Conservation (phyloP, 768 basidiomycete species). For the Cystobasidium ongulense region DNA sequence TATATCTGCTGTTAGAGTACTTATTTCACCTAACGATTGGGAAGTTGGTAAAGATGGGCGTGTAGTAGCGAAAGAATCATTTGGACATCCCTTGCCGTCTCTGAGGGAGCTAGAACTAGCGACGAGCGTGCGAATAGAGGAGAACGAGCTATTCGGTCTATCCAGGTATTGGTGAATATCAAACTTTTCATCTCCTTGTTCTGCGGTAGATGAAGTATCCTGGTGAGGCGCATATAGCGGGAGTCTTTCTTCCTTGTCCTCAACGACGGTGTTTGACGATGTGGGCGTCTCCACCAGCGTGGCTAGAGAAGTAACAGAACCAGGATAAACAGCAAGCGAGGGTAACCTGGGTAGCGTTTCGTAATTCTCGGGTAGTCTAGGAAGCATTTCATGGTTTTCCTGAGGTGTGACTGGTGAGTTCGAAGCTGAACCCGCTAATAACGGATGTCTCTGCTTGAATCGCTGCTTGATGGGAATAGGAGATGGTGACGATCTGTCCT, state of each 20-base stretch:
- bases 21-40: neutral
- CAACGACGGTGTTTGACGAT: neutral
- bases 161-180: neutral
- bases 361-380: neutral
- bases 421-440: neutral
- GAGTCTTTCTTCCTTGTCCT: neutral
- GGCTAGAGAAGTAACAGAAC: neutral
- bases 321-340: neutral
- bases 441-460: neutral
- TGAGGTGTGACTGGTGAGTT: no score
- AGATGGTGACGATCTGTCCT: neutral
- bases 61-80: neutral
- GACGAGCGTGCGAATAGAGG: neutral
- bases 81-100: neutral
- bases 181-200: neutral
- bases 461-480: neutral
- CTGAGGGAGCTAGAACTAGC: neutral
- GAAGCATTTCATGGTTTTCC: no score
- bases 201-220: neutral
- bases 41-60: constrained; percentile 21
- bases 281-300: neutral
- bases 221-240: neutral
- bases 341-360: neutral
- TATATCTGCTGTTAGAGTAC: constrained; percentile 40
- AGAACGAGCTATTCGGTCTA: neutral